Evolutionary conservation across 768 basidiomycete species (phyloP), one percentile per base, ranked within the genome.

Genomic region (Ephemerocybe angulata): DNA sequence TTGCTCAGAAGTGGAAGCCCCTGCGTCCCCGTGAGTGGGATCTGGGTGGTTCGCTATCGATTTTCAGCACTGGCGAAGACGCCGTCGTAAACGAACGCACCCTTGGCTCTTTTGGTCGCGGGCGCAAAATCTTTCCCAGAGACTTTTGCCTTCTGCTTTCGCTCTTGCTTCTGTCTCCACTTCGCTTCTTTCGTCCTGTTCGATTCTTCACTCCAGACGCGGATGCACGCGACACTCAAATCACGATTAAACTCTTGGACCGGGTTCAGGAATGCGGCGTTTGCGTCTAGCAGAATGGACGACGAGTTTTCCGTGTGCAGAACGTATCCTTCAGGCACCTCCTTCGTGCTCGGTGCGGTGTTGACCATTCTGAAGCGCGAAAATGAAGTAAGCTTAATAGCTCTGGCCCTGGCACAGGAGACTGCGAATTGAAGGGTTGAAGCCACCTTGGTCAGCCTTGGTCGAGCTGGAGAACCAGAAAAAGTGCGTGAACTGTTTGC

Each of bases 171-270:
- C 62, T 71, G 71, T 60, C 67, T 74, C 84, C 87, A 91, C 61
- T 73, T 80, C 56, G 68, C 74, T 65, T 83, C 77, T 72, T 88
- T 93, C 52, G 73, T 72, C 64, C 71, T 77, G 65, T 88, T 81
- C 37, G 82, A 50, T 53, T 85, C 75, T 63, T 94, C 88, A 56
- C 89, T 87, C 93, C 93, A 99, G 3, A 86, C 83, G 28, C 85
- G 78, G 53, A 99, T 98, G 60, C 88, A 89, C 21, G 93, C 92
- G 40, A 98, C 86, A 59, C 90, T 93, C 43, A 92, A 69, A 71
- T 99, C 97, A 35, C 97, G 81, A 72, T 99, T 99, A 77, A 97
- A 99, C 70, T 99, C 93, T 67, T 99, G 97, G 12, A 98, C 88
- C 5, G 97, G 96, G 66, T 99, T 99, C 57, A 98, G 72, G 70